These are phyloP conservation scores for Populus pruinosa DNA, from an alignment of 345 rosid genomes.

Conservation along the genomic window DNA sequence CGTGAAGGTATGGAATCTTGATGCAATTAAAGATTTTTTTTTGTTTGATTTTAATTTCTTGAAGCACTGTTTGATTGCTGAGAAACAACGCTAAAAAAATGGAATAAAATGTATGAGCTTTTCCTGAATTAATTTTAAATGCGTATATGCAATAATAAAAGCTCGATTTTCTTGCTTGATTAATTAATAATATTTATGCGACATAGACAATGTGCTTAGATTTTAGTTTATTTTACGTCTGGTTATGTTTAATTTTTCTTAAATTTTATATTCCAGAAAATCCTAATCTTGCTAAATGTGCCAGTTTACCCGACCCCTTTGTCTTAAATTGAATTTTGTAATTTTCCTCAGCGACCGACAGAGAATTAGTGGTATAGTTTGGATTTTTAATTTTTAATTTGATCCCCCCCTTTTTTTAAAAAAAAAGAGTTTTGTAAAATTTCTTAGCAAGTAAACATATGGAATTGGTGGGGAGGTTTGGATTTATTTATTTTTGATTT, in stretches of 20 bases:
- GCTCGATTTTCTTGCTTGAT: background rate
- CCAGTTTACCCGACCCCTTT: background rate
- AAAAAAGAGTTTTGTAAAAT: background rate
- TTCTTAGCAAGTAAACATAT: background rate
- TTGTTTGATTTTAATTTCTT: background rate
- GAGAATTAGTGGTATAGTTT: background rate
- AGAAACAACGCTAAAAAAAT: slow-evolving; percentile 1
- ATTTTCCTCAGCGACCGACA: background rate
- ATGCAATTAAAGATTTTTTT: background rate
- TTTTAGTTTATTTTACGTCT: background rate
- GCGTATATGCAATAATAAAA: background rate
- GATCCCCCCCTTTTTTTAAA: background rate
- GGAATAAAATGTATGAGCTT: background rate
- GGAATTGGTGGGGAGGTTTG: background rate
- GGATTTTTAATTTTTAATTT: background rate
- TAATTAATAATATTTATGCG: background rate
- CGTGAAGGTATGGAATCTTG: slow-evolving; percentile 14
- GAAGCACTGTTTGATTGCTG: slow-evolving; percentile 18
- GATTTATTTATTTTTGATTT: background rate
- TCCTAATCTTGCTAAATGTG: background rate
- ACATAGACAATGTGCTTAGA: background rate
- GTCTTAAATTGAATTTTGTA: background rate
- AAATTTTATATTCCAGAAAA: background rate
- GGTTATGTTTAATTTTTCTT: background rate
- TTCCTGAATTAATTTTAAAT: background rate